Evolutionary conservation across 768 basidiomycete species (phyloP), one percentile per base, ranked within the genome.

Genomic region (Serendipita sp.): DNA sequence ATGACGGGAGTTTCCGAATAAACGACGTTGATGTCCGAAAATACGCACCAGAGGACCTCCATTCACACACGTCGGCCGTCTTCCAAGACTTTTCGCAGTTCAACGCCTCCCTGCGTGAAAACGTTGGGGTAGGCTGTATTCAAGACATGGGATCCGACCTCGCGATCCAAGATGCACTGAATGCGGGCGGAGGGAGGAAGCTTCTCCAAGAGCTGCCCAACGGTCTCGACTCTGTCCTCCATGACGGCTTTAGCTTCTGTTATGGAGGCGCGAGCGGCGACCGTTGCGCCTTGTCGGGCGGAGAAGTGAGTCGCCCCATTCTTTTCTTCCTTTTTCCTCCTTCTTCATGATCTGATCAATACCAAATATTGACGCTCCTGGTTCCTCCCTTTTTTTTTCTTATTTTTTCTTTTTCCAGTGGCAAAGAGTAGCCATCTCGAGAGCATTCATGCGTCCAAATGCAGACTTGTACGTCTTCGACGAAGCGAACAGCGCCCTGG

Each of bases 71-170:
- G 13, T 84, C 87, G n/a, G 85, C 85, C 18, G 86, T 92, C 18
- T 89, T 94, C 73, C 91, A 94, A 73, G 85, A 85, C 47, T 92
- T 91, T 73, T 85, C 86, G 62, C 85, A 85, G 71, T 91, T 87
- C 72, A 85, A 83, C 70, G 79, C 85, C 3, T 84, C 89, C 0
- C 79, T 91, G 16, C 79, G 83, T 67, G 88, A 91, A 72, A 94
- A 94, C 71, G 84, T 91, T 34, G 91, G 91, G n/a, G 75, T 93
- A 2, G 91, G 91, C 18, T 82, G 80, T 69, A 81, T 92, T 18
- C 80, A 81, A 13, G 80, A 83, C 68, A 73, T 91, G 67, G 75
- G 78, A 41, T 79, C 81, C 63, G 78, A 78, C 15, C 74, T 76
- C 2, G 81, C 82, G 10, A 77, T 93, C 64, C 76, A 81, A 66